Evolutionary conservation across 2,329 filamentous ascomycete genomes (phyloP).

Genomic region (Alternaria incomplexa): DNA sequence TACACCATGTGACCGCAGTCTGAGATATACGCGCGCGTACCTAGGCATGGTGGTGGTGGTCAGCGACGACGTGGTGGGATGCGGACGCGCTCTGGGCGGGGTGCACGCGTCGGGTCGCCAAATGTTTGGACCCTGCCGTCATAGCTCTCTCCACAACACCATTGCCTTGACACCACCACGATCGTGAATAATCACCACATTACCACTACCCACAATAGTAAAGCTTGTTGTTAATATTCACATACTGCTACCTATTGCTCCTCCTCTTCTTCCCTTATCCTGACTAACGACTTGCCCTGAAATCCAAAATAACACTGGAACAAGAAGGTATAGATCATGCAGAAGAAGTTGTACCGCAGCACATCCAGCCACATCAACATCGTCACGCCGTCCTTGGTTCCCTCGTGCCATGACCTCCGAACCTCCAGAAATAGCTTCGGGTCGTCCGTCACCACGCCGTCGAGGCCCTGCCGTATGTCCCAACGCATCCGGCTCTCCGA

Average conservation of each 20-base stretch:
- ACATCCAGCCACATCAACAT: conserved; percentile 41
- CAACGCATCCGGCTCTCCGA: conserved; percentile 79
- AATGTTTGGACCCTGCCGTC: conserved; percentile 14
- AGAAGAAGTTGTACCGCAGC: conserved; percentile 41
- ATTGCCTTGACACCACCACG: background rate
- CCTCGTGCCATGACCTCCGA: conserved; percentile 50
- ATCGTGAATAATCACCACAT: no score
- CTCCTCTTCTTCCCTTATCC: conserved; percentile 9
- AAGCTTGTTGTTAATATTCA: background rate
- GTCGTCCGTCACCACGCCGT: conserved; percentile 88
- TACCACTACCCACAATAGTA: no score
- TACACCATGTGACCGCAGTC: background rate
- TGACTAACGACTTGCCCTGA: conserved; percentile 25
- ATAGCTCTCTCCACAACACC: conserved; percentile 1
- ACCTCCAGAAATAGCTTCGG: conserved; percentile 71
- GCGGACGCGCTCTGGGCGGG: conserved; percentile 44
- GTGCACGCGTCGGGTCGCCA: conserved; percentile 28
- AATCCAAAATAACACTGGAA: conserved; percentile 42
- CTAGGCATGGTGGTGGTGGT: conserved; percentile 45
- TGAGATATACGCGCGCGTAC: conserved; percentile 25
- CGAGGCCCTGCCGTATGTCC: conserved; percentile 69
- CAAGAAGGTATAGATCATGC: conserved; percentile 39
- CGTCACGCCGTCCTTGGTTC: conserved; percentile 35
- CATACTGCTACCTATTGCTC: background rate
- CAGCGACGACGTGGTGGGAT: conserved; percentile 28